Evolutionary conservation across 768 basidiomycete genomes (phyloP), one percentile per base, ranked within the genome.

Genomic region (Scleroderma bovista): DNA sequence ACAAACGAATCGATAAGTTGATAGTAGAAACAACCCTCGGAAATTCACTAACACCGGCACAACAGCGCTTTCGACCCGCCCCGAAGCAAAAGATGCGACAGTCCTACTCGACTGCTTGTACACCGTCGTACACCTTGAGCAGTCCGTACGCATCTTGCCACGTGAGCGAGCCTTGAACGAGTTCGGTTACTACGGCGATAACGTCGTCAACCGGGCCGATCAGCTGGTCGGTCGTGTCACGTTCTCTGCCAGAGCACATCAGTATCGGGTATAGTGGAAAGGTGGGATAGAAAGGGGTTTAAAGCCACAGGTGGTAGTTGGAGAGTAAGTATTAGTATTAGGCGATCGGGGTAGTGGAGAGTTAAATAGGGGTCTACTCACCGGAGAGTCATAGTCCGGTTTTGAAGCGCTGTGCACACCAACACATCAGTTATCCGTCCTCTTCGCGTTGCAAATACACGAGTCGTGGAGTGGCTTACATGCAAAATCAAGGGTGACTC

Each of bases 401-500:
- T 95, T 70, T 88, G 81, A 46, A 94, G 73, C 52, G 95, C 93
- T 95, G 67, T 53, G 51, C 24, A 29, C 42, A 51, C 29, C 41
- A 41, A 52, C 20, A 43, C 47, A 46, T 44, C 17, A 16, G 37
- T n/a, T 26, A 24, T 15, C 17, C 36, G 22, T 38, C 46, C 46
- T 7, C 15, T 22, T 20, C 13, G 15, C 32, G 23, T 43, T 22
- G 22, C 26, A 29, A 29, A 31, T 24, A 24, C 23, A 38, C 22
- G 26, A 40, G 23, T 29, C n/a, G 32, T 44, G 19, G 39, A 26
- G 44, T 19, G 40, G 73, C 81, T 62, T 57, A 87, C 85, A 83
- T 6, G 94, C 96, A 71, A 98, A 97, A 69, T 97, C 95, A 49
- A 98, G 77, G 2, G 96, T 99, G 51, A 95, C 77, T 44, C 95